These are phyloP conservation scores for Rhinocladiella mackenziei DNA, from an alignment of 2,329 filamentous ascomycete genomes.

Conservation along the genomic window DNA sequence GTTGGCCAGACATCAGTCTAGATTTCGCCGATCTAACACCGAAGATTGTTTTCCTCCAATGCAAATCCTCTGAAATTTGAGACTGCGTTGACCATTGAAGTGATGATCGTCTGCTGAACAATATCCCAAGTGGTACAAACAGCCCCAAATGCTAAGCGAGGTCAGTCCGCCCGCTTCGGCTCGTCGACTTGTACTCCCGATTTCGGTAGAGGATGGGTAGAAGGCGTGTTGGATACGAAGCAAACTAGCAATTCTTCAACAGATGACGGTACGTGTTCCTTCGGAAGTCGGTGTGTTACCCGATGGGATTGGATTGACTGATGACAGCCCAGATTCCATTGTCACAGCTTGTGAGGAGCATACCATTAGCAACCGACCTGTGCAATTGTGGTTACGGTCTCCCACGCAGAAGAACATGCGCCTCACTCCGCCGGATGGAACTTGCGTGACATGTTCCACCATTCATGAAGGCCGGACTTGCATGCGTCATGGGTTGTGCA, in stretches of 20 bases:
- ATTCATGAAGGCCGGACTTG: constrained; percentile 1
- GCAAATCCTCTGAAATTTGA: too few relatives aligned
- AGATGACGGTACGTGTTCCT: constrained; percentile 8
- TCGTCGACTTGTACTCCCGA: background rate
- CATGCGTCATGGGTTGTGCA: background rate
- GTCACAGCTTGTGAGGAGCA: background rate
- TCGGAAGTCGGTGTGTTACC: constrained; percentile 17
- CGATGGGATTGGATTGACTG: constrained; percentile 2
- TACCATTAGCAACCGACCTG: constrained; percentile 7
- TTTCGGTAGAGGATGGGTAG: background rate
- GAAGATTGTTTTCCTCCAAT: too few relatives aligned
- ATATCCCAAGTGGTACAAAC: constrained; percentile 8
- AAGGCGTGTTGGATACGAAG: constrained; percentile 4
- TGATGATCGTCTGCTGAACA: constrained; percentile 6
- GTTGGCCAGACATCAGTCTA: background rate
- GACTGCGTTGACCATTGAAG: background rate
- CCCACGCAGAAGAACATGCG: constrained; percentile 2
- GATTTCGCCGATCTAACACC: background rate
- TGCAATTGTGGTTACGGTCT: too few relatives aligned
- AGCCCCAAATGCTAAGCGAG: constrained; percentile 10
- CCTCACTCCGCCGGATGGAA: constrained; percentile 10
- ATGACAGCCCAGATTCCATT: background rate
- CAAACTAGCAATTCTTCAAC: constrained; percentile 8
- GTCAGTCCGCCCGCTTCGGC: constrained; percentile 5
- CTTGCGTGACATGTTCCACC: constrained; percentile 15